Conservation (phyloP, 768 basidiomycete species). For the Boletus huronensis region DNA sequence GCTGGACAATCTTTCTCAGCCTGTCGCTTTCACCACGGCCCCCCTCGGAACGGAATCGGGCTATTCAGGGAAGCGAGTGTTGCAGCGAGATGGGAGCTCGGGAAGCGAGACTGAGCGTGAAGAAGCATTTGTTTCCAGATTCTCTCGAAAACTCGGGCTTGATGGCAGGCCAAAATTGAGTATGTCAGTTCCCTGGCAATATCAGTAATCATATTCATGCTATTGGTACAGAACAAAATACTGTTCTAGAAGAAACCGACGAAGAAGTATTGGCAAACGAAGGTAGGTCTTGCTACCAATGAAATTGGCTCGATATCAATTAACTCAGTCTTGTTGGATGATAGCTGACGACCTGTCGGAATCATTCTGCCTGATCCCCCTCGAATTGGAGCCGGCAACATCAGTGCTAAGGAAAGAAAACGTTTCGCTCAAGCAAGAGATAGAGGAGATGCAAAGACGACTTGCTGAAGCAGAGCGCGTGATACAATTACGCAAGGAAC, state of each 20-base stretch:
- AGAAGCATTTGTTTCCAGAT: slow-evolving; percentile 55
- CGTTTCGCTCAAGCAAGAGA: slow-evolving; percentile 53
- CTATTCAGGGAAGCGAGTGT: slow-evolving; percentile 22
- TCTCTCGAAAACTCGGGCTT: slow-evolving; percentile 44
- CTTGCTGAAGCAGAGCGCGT: slow-evolving; percentile 60
- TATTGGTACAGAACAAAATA: slow-evolving; percentile 17
- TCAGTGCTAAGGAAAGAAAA: slow-evolving; percentile 66
- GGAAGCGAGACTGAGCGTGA: slow-evolving; percentile 70
- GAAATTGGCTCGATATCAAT: not conserved
- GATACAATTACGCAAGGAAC: slow-evolving; percentile 69
- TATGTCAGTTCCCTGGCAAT: slow-evolving; percentile 2
- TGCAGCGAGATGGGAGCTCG: slow-evolving; percentile 48
- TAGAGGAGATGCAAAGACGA: slow-evolving; percentile 53
- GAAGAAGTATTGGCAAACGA: slow-evolving; percentile 61
- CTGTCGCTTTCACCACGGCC: slow-evolving; percentile 75
- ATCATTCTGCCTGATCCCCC: slow-evolving; percentile 74
- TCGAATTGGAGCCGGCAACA: slow-evolving; percentile 50
- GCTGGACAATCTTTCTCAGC: slow-evolving; percentile 81
- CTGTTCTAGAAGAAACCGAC: slow-evolving; percentile 46
- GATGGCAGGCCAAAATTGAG: slow-evolving; percentile 21
- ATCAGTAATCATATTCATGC: slow-evolving; percentile 5
- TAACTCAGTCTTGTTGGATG: slow-evolving; percentile 3
- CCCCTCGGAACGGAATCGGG: slow-evolving; percentile 52
- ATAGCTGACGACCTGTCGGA: slow-evolving; percentile 69
- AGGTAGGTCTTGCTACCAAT: slow-evolving; percentile 39